Conservation (phyloP, 441 rosid species). For the Mallotus japonicus region DNA sequence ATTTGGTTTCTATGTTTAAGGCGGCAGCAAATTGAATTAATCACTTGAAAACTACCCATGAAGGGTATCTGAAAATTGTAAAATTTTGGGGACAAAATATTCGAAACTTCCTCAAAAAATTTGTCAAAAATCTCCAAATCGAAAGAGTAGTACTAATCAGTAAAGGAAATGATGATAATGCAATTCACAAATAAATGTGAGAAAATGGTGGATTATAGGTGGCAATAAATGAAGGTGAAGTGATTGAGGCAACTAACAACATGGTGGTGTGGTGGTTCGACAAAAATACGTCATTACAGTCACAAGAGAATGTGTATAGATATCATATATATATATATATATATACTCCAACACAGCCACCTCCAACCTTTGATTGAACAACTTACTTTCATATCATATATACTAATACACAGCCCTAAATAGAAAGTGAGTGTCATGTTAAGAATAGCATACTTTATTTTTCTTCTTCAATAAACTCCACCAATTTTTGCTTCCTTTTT, state of each 20-base stretch:
- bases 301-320: neutral
- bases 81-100: too few relatives aligned
- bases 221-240: too few relatives aligned
- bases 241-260: too few relatives aligned
- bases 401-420: conserved; percentile 5
- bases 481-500: conserved; percentile 23
- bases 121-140: too few relatives aligned
- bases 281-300: neutral
- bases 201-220: too few relatives aligned
- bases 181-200: too few relatives aligned
- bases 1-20: neutral
- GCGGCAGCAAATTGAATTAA: neutral
- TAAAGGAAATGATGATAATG: too few relatives aligned
- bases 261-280: conserved; percentile 5
- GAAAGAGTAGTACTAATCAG: too few relatives aligned
- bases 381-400: neutral
- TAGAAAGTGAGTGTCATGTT: conserved; percentile 22
- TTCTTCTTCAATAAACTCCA: conserved; percentile 19
- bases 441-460: conserved; percentile 21
- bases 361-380: conserved; percentile 9
- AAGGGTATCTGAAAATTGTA: too few relatives aligned
- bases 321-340: neutral
- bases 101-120: too few relatives aligned
- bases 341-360: conserved; percentile 4
- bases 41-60: neutral